phyloP scores from a whole-genome alignment of 306 rosid genomes.

The Calophaca sinica region DNA sequence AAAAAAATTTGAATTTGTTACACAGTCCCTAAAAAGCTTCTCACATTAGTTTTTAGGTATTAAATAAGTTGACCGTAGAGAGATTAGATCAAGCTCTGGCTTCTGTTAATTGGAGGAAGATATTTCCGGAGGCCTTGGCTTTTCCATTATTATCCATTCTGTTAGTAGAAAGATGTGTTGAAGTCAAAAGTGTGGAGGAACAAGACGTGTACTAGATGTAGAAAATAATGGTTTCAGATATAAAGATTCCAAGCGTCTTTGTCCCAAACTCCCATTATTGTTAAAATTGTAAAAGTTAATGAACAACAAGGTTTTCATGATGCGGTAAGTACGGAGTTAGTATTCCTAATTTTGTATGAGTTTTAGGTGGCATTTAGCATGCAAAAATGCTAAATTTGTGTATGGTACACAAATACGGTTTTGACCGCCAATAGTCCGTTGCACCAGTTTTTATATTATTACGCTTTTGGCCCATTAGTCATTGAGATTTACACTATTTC shows the following conservation, averaged over 20 bases:
- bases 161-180: neutral
- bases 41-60: neutral
- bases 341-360: neutral
- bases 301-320: neutral
- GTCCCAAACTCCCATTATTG: conserved; percentile 23
- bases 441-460: too few species aligned
- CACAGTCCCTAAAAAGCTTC: neutral
- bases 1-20: neutral
- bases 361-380: too few species aligned
- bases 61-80: neutral
- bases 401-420: too few species aligned
- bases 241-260: neutral
- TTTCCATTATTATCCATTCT: neutral
- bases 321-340: neutral
- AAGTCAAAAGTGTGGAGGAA: conserved; percentile 3
- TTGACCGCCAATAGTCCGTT: too few species aligned
- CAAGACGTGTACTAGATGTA: neutral
- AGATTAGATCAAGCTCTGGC: neutral
- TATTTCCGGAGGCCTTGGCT: neutral
- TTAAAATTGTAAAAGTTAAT: conserved; percentile 24
- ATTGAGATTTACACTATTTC: too few species aligned
- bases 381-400: too few species aligned
- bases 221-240: conserved; percentile 3
- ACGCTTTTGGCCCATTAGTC: too few species aligned
- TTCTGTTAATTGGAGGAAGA: neutral